Conservation (phyloP, 495 filamentous ascomycete genomes). For the Rusavskia elegans region DNA sequence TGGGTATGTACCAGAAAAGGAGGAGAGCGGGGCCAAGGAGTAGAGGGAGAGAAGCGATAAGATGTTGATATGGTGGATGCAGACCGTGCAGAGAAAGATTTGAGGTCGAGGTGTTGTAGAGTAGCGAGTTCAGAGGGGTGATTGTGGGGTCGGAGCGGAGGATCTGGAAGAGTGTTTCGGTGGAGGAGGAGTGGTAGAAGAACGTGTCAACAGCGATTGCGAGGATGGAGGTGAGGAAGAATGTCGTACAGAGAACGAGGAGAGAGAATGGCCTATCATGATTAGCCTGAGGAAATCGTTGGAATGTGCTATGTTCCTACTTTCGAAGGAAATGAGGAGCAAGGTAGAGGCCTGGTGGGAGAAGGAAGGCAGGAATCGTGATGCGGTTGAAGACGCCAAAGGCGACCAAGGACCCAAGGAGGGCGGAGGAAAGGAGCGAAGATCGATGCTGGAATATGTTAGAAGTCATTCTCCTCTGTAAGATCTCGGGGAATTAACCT, state of each 20-base stretch:
- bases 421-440: constrained; percentile 53
- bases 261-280: constrained; percentile 51
- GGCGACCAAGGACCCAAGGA: constrained; percentile 65
- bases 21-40: constrained; percentile 80
- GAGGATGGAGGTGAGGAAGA: constrained; percentile 43
- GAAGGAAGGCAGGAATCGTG: constrained; percentile 83
- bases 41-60: constrained; percentile 70
- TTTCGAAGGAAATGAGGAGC: constrained; percentile 71
- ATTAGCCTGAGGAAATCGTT: constrained; percentile 2
- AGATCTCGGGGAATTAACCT: constrained; percentile 32
- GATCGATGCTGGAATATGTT: constrained; percentile 40
- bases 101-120: constrained; percentile 59
- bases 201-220: constrained; percentile 69
- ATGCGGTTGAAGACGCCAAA: constrained; percentile 90
- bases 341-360: constrained; percentile 65
- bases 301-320: constrained; percentile 28
- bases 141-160: constrained; percentile 47
- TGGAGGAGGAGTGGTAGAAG: constrained; percentile 45
- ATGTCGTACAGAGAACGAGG: constrained; percentile 40
- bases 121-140: constrained; percentile 81
- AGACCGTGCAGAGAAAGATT: constrained; percentile 85
- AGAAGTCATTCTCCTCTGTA: background rate
- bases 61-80: constrained; percentile 82
- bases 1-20: constrained; percentile 40
- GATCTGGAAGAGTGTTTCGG: constrained; percentile 31